phyloP scores from a whole-genome alignment of 192 early-diverging fungal species.

The Coemansia umbellata region DNA sequence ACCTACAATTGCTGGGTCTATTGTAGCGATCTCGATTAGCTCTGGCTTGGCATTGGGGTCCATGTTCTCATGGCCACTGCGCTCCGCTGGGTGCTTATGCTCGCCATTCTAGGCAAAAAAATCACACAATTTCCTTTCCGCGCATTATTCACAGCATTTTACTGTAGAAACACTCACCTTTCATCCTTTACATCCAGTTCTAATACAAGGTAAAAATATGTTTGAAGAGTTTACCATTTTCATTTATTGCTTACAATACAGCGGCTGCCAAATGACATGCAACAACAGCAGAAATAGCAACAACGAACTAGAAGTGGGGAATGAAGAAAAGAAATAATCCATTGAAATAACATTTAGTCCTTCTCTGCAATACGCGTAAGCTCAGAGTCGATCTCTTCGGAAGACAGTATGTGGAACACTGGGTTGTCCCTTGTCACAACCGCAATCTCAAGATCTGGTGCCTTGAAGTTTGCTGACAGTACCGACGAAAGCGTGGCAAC shows the following conservation, averaged over 20 bases:
- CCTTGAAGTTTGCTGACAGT: constrained; percentile 92
- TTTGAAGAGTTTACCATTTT: neutral
- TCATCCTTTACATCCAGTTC: too few relatives aligned
- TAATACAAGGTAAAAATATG: too few relatives aligned
- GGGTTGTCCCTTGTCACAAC: constrained; percentile 74
- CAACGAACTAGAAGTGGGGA: neutral
- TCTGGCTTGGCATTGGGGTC: constrained; percentile 69
- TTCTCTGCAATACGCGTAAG: constrained; percentile 51
- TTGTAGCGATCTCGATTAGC: constrained; percentile 63
- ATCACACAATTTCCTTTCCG: neutral
- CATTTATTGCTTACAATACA: too few relatives aligned
- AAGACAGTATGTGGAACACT: constrained; percentile 72
- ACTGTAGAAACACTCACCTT: too few relatives aligned
- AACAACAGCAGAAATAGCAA: neutral
- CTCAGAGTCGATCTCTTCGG: constrained; percentile 72
- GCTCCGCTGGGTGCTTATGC: constrained; percentile 39
- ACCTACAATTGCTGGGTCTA: constrained; percentile 60
- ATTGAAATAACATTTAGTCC: constrained; percentile 27
- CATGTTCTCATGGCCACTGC: constrained; percentile 46
- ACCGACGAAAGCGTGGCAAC: constrained; percentile 91
- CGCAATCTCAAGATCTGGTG: constrained; percentile 93
- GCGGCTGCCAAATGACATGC: too few relatives aligned
- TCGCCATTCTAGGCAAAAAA: constrained; percentile 12
- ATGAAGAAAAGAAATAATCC: constrained; percentile 4
- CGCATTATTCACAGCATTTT: too few relatives aligned